Evolutionary conservation across 129 eudicot species (phyloP), one percentile per base, ranked within the genome.

Genomic region (Cynara cardunculus): DNA sequence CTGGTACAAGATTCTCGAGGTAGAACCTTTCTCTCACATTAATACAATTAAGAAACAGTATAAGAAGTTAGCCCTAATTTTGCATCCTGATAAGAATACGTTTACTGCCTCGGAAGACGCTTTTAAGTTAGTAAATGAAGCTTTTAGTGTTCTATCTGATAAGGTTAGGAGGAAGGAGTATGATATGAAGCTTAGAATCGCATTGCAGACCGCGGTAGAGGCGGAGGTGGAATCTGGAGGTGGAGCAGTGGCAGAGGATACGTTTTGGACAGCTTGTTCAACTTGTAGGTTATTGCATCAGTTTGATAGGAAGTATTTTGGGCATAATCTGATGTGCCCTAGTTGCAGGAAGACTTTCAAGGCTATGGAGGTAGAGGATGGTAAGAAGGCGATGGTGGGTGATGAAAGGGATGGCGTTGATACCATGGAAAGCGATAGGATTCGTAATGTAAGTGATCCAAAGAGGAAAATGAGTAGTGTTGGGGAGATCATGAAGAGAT

Each of bases 241-340:
- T 72, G 53, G 25, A 46, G 80, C 2, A 26, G 78, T 0, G 16
- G 78, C 2, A 28, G 72, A 53, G 46, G 92, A 86, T 24, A 85
- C 88, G 65, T 93, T 93, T 83, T 87, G 89, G 98, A 86, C 98
- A 2, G 84, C 86, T 41, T 93, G 98, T 85, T 76, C 89, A 25
- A 41, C 59, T 16, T 93, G 98, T 78, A 66, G 85, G 71, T 75
- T 88, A 82, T 71, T 89, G 79, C 92, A 93, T 81, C 75, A 89
- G 87, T 89, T 86, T 86, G 96, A 93, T 85, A 89, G 91, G 88
- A 93, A 41, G 89, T 93, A 89, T 85, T 77, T 91, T 71, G 96
- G 89, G 86, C 92, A 89, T 73, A 85, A 59, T 82, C 66, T 93
- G 87, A 75, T 87, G 84, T 93, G 98, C 71, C 92, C 94, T 2